These are phyloP conservation scores for Acanthamoeba culbertsoni DNA, from an alignment of 208 protist species.

Conservation along the genomic window DNA sequence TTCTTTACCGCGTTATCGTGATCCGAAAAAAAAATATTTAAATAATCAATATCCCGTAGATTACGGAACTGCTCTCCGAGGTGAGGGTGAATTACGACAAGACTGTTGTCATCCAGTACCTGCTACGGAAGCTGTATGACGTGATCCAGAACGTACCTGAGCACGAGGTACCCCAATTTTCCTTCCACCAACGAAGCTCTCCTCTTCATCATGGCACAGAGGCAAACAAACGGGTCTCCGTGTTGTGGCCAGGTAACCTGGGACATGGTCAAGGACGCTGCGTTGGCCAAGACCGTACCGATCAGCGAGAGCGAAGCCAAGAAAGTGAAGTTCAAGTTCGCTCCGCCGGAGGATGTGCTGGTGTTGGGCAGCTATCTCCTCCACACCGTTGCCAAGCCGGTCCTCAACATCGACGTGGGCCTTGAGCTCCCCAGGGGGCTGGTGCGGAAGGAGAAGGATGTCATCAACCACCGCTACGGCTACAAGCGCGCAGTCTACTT, in stretches of 20 bases:
- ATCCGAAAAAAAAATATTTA: too few species aligned
- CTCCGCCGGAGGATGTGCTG: not conserved
- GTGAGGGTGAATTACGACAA: constrained; percentile 57
- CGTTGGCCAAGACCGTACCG: not conserved
- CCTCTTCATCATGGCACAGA: not conserved
- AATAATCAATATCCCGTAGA: not conserved
- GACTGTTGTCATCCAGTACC: not conserved
- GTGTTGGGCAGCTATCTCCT: constrained; percentile 57
- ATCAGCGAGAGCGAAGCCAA: not conserved
- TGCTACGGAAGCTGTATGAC: constrained; percentile 35
- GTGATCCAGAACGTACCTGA: not conserved
- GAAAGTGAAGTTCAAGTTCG: constrained; percentile 31
- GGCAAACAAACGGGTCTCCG: too few species aligned
- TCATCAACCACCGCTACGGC: constrained; percentile 21
- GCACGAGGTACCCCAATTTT: not conserved
- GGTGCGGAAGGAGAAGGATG: constrained; percentile 11
- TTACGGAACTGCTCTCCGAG: constrained; percentile 38
- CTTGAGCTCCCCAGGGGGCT: not conserved
- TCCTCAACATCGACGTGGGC: constrained; percentile 40
- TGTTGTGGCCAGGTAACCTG: not conserved
- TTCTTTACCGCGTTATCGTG: not conserved
- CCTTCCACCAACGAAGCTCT: not conserved
- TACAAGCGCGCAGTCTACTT: constrained; percentile 35
- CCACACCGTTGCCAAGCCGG: constrained; percentile 34
- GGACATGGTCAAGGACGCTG: not conserved